A percentile compares a stretch with the other conserved stretches of the same genome.
Conservation (phyloP, 257 asterid species). For the Echium plantagineum region DNA sequence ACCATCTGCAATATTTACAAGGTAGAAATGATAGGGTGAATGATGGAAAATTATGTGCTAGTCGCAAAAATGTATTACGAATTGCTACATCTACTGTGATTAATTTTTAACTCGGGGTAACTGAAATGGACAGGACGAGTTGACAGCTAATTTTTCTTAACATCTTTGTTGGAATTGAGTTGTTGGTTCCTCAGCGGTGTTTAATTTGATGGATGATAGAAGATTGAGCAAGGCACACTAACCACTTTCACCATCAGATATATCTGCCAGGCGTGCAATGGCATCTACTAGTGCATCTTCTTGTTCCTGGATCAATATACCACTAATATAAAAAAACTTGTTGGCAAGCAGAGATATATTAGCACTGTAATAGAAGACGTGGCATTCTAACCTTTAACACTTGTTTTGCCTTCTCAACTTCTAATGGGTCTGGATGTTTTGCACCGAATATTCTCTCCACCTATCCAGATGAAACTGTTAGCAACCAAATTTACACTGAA, state of each 20-base stretch:
- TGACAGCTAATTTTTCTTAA: too few species aligned
- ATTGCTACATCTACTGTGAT: background rate
- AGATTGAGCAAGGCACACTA: background rate
- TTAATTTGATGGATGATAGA: background rate
- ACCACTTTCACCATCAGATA: constrained; percentile 93
- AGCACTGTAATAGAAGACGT: constrained; percentile 3
- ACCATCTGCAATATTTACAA: constrained; percentile 33
- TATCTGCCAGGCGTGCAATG: constrained; percentile 59
- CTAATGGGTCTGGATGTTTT: constrained; percentile 63
- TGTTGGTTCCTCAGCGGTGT: background rate
- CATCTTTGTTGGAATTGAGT: too few species aligned
- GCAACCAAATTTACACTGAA: constrained; percentile 13
- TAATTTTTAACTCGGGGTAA: too few species aligned
- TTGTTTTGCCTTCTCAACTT: constrained; percentile 82
- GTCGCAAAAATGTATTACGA: background rate
- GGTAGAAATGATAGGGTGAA: too few species aligned
- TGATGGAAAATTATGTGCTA: background rate
- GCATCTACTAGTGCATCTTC: constrained; percentile 84
- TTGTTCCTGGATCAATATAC: constrained; percentile 49
- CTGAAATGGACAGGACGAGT: too few species aligned
- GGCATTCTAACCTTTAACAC: constrained; percentile 59
- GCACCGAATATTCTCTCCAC: constrained; percentile 73
- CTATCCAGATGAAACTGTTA: constrained; percentile 28
- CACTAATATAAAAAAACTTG: constrained; percentile 1
- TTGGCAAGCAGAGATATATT: constrained; percentile 8